These are phyloP conservation scores for Calcarisporium arbuscula DNA, from an alignment of 2,329 filamentous ascomycete species.

Conservation along the genomic window DNA sequence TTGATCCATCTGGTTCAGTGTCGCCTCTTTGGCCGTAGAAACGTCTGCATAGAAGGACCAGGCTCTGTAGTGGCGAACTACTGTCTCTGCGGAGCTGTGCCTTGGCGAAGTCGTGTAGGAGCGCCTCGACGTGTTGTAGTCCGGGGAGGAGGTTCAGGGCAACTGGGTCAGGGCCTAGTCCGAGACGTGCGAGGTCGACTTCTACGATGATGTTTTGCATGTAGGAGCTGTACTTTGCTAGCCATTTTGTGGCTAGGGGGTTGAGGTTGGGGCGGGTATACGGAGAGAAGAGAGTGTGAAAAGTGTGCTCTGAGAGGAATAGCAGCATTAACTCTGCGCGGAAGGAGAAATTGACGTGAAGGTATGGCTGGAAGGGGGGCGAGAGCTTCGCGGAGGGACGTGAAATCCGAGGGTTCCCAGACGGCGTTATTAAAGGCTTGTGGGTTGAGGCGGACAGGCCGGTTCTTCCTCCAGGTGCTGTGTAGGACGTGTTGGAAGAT, in stretches of 20 bases:
- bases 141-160: slow-evolving; percentile 18
- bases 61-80: slow-evolving; percentile 18
- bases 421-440: slow-evolving; percentile 19
- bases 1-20: not conserved
- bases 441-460: slow-evolving; percentile 23
- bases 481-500: slow-evolving; percentile 21
- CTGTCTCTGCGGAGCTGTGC: slow-evolving; percentile 15
- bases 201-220: slow-evolving; percentile 32
- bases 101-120: slow-evolving; percentile 22
- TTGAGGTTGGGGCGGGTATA: slow-evolving; percentile 24
- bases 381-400: slow-evolving; percentile 19
- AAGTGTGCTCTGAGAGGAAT: slow-evolving; percentile 25
- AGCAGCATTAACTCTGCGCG: slow-evolving; percentile 29
- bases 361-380: slow-evolving; percentile 16
- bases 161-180: slow-evolving; percentile 20
- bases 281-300: slow-evolving; percentile 34
- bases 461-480: not conserved
- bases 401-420: slow-evolving; percentile 30
- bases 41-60: slow-evolving; percentile 28
- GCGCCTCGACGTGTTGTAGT: slow-evolving; percentile 16
- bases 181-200: slow-evolving; percentile 32
- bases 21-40: slow-evolving; percentile 21
- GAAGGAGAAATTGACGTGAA: slow-evolving; percentile 27
- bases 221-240: slow-evolving; percentile 26
- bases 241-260: slow-evolving; percentile 28